Base-by-base conservation (phyloP, 176 grass and related monocot species). In the Carex littledalei region DNA sequence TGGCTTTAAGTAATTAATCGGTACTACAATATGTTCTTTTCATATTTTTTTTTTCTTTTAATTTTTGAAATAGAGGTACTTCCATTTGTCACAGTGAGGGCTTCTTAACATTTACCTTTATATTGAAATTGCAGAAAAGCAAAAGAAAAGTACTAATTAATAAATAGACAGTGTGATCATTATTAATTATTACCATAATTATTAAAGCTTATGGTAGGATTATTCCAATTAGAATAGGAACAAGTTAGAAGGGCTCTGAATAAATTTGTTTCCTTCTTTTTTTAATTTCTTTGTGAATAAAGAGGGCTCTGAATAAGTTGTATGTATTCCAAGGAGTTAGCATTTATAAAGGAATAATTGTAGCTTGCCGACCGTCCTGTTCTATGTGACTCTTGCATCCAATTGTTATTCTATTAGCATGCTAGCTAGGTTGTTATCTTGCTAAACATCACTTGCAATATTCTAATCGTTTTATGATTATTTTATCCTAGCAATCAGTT, bases 181-280 rank as follows among this genome's bases (percentile, higher is more conserved):
- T 78, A 54, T 68, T 26, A 26, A 26, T 26, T 63, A 41, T n/a
- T 43, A 79, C 53, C 75, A 57, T 50, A 57, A 57, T 57, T 26
- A 57, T 13, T 73, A 57, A 57, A 56, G 15, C 17, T 56, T 78
- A 3, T 55, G 12, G 74, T 78, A 39, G 4, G n/a, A 26, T 83
- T 83, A 83, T 83, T 83, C 81, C 47, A 63, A 52, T 83, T 83
- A 83, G 62, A 83, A 83, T 21, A 83, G 21, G 43, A 83, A 83
- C 20, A 67, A 68, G 81, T 83, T 54, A 59, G 39, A 83, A 83
- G 12, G 13, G 81, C 62, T 64, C 80, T 62, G 61, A 83, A 82
- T 81, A 81, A 50, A 17, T 82, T 50, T 14, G 18, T 74, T 39
- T 41, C 34, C 65, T 17, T 49, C 4, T 50, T 74, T 74, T 47